These are phyloP conservation scores for Sporobolomyces roseus DNA, from an alignment of 768 basidiomycete genomes.

Conservation along the genomic window DNA sequence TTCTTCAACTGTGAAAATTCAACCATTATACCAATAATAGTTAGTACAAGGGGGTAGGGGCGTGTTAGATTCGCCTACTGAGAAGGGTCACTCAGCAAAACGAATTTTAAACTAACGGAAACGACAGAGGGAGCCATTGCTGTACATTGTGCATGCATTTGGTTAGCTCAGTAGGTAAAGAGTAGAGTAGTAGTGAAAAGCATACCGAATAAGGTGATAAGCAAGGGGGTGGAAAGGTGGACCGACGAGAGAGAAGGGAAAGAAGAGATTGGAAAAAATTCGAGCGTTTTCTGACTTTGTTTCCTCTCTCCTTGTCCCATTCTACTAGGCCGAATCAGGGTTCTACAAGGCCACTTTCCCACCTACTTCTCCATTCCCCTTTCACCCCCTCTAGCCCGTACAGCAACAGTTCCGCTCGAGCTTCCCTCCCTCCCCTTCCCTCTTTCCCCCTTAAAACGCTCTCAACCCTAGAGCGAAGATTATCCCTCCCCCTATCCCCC, in stretches of 20 bases:
- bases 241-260: not conserved
- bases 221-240: slow-evolving; percentile 2
- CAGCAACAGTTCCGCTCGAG: not conserved
- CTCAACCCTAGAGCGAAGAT: slow-evolving; percentile 31
- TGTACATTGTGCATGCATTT: too few relatives aligned
- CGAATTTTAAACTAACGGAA: slow-evolving; percentile 22
- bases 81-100: slow-evolving; percentile 40
- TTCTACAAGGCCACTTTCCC: slow-evolving; percentile 16
- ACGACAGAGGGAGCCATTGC: slow-evolving; percentile 40
- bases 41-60: not conserved
- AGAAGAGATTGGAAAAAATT: not conserved
- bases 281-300: not conserved
- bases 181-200: not conserved
- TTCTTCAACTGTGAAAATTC: slow-evolving; percentile 26
- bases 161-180: too few relatives aligned
- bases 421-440: not conserved
- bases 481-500: not conserved
- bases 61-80: slow-evolving; percentile 26
- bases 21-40: not conserved
- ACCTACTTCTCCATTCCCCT: slow-evolving; percentile 7
- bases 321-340: not conserved
- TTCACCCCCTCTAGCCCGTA: not conserved
- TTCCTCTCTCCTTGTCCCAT: not conserved
- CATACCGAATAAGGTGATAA: not conserved
- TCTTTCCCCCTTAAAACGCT: slow-evolving; percentile 19